Evolutionary conservation across 2,329 filamentous ascomycete species (phyloP).

Genomic region (Epichloe sp.): DNA sequence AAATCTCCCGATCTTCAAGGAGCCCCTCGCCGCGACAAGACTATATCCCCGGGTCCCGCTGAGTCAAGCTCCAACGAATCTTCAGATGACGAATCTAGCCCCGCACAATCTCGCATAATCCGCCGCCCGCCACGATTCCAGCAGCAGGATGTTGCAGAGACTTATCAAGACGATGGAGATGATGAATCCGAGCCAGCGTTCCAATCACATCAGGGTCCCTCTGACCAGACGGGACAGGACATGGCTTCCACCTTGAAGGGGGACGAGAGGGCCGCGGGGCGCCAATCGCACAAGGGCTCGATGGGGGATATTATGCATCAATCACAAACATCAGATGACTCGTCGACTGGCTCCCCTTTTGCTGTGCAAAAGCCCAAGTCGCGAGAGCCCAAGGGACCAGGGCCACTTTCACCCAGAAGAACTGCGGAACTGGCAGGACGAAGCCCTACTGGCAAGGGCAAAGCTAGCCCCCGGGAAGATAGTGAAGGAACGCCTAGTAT

Average conservation of each 20-base stretch:
- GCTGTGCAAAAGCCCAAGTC: conserved; percentile 17
- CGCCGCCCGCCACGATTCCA: conserved; percentile 43
- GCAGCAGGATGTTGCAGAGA: conserved; percentile 21
- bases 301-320: conserved; percentile 25
- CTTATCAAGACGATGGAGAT: conserved; percentile 38
- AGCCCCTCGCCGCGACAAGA: conserved; percentile 11
- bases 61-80: conserved; percentile 27
- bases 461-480: conserved; percentile 42
- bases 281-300: conserved; percentile 16
- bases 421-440: conserved; percentile 44
- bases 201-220: conserved; percentile 29
- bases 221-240: conserved; percentile 28
- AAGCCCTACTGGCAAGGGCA: conserved; percentile 37
- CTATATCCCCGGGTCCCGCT: conserved; percentile 22
- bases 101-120: conserved; percentile 46
- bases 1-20: conserved; percentile 13
- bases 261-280: conserved; percentile 22
- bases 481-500: conserved; percentile 68
- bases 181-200: conserved; percentile 45
- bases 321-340: conserved; percentile 51
- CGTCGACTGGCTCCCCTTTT: conserved; percentile 36
- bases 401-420: conserved; percentile 44
- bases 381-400: conserved; percentile 24
- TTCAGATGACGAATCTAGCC: conserved; percentile 36
- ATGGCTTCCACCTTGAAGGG: conserved; percentile 40